A percentile compares a stretch with the other conserved stretches of the same genome.
Evolutionary conservation across 2,329 filamentous ascomycete genomes (phyloP).

Genomic region (Aspergillus japonicus): DNA sequence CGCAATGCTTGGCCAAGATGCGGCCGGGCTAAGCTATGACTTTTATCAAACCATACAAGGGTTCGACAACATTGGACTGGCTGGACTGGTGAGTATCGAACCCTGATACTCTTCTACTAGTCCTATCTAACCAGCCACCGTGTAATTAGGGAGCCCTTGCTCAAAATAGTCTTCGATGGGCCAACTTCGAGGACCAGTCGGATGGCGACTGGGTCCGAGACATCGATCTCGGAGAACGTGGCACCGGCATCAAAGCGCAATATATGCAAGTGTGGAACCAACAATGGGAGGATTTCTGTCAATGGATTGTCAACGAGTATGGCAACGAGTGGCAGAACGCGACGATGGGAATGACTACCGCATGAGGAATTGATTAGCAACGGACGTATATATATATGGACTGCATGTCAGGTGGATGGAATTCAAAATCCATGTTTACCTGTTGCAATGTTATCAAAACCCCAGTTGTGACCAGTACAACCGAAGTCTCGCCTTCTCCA

Average conservation of each 20-base stretch:
- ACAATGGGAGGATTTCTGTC: constrained; percentile 83
- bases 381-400: background rate
- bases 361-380: background rate
- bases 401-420: background rate
- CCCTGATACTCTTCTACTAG: background rate
- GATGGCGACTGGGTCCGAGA: constrained; percentile 69
- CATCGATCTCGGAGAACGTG: constrained; percentile 69
- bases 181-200: constrained; percentile 75
- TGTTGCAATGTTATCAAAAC: too few relatives aligned
- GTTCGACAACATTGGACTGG: constrained; percentile 84
- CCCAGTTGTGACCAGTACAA: too few relatives aligned
- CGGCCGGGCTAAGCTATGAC: constrained; percentile 79
- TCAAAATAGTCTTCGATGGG: constrained; percentile 86
- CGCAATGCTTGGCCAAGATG: constrained; percentile 79
- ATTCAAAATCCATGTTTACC: background rate
- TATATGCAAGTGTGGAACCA: constrained; percentile 72
- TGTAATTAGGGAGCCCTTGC: constrained; percentile 56
- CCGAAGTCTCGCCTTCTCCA: too few relatives aligned
- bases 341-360: background rate
- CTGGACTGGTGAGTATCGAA: constrained; percentile 65
- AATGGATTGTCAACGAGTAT: constrained; percentile 67
- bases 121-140: background rate
- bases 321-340: constrained; percentile 1
- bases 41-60: constrained; percentile 91
- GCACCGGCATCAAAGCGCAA: constrained; percentile 66